A percentile compares a stretch with the other conserved stretches of the same genome.
phyloP scores from a whole-genome alignment of 1,139 yeast genomes.

The Nakaseomyces nivariensis region DNA sequence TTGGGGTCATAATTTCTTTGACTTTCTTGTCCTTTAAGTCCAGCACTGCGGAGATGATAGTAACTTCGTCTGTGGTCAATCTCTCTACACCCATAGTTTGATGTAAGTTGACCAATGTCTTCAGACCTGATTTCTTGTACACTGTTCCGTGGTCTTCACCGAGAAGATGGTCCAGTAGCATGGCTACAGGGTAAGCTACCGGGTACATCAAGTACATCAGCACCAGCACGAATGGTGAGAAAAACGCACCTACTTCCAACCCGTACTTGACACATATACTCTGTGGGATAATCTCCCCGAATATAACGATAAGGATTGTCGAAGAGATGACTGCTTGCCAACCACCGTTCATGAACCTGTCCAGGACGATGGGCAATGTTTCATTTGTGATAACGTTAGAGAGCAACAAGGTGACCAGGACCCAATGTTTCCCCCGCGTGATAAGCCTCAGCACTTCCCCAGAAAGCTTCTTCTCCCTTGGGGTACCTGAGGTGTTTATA shows the following conservation, averaged over 20 bases:
- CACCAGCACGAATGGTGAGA: slow-evolving; percentile 75
- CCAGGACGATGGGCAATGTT: slow-evolving; percentile 87
- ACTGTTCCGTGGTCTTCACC: slow-evolving; percentile 97
- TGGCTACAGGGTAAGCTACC: slow-evolving; percentile 82
- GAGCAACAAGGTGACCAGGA: slow-evolving; percentile 78
- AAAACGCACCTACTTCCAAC: slow-evolving; percentile 78
- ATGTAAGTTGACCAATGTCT: slow-evolving; percentile 86
- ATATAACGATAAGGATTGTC: slow-evolving; percentile 83
- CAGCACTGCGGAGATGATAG: slow-evolving; percentile 86
- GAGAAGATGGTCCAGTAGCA: slow-evolving; percentile 64
- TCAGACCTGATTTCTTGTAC: slow-evolving; percentile 85
- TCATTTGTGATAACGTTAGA: slow-evolving; percentile 92
- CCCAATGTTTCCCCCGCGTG: slow-evolving; percentile 91
- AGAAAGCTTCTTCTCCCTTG: slow-evolving; percentile 60
- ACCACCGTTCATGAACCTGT: slow-evolving; percentile 90
- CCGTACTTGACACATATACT: slow-evolving; percentile 89
- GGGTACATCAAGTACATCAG: slow-evolving; percentile 91
- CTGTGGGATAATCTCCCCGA: slow-evolving; percentile 96
- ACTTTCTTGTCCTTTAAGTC: slow-evolving; percentile 91
- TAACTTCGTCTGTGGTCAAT: slow-evolving; percentile 88
- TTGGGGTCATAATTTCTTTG: slow-evolving; percentile 84
- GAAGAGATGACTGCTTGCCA: slow-evolving; percentile 94
- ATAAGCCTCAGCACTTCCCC: slow-evolving; percentile 60
- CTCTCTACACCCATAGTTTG: slow-evolving; percentile 93
- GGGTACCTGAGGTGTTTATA: slow-evolving; percentile 41